These are phyloP conservation scores for Metschnikowia amazonensis DNA, from an alignment of 805 yeast species.

Conservation along the genomic window DNA sequence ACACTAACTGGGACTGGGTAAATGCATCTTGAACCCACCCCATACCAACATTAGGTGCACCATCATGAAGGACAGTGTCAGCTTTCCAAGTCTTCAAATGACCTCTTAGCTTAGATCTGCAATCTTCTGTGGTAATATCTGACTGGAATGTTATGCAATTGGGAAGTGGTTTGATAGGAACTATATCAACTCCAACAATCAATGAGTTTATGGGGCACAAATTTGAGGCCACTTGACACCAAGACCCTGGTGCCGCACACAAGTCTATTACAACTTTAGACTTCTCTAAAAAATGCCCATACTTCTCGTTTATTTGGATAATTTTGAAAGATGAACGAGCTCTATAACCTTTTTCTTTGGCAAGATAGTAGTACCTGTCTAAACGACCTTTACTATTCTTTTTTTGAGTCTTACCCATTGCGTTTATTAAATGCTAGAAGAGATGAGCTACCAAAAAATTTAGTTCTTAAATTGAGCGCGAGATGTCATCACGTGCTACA, in stretches of 20 bases:
- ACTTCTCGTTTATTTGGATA: constrained; percentile 92
- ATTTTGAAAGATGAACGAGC: constrained; percentile 97
- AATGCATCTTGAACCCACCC: constrained; percentile 99
- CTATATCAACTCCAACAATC: constrained; percentile 98
- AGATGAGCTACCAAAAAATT: constrained; percentile 9
- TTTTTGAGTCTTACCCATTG: constrained; percentile 89
- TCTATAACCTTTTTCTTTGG: constrained; percentile 97
- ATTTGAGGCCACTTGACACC: constrained; percentile 98
- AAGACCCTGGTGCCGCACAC: constrained; percentile 99
- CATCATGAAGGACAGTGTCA: constrained; percentile 96
- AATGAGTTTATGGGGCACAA: constrained; percentile 89
- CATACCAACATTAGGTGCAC: constrained; percentile 99
- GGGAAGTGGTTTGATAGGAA: constrained; percentile 94
- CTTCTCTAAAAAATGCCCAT: constrained; percentile 89
- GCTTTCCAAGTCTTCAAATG: constrained; percentile 99
- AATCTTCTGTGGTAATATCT: constrained; percentile 97
- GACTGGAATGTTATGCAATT: constrained; percentile 92
- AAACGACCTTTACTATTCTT: constrained; percentile 98
- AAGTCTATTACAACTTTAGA: constrained; percentile 95
- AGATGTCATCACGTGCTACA: constrained; percentile 15
- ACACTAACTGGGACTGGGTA: constrained; percentile 92
- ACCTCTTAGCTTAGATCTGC: constrained; percentile 90
- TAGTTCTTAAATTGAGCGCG: constrained; percentile 7
- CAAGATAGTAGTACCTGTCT: constrained; percentile 92
- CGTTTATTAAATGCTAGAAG: constrained; percentile 6